Percentiles rank a stretch among this genome's conserved stretches.
These are phyloP conservation scores for Prunus fruticosa DNA, from an alignment of 306 rosid genomes.

Conservation along the genomic window DNA sequence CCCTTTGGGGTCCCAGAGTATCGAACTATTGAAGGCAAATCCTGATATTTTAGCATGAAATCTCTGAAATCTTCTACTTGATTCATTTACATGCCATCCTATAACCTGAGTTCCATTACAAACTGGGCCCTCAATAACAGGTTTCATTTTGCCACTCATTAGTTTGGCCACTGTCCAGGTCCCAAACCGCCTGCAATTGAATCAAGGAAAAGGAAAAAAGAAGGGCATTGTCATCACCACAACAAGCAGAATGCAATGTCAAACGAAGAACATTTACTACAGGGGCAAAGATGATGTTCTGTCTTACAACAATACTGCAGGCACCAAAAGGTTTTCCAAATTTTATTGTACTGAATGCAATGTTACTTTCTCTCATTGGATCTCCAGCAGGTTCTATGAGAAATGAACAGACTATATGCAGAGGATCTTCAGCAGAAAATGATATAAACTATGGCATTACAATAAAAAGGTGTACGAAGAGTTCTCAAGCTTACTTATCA, in stretches of 20 bases:
- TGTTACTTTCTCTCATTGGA: not conserved
- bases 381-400: not conserved
- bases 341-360: not conserved
- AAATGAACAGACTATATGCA: not conserved
- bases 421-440: slow-evolving; percentile 7
- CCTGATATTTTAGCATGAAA: slow-evolving; percentile 78
- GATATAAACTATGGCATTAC: not conserved
- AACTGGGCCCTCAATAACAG: slow-evolving; percentile 64
- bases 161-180: slow-evolving; percentile 74
- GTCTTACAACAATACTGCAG: not conserved
- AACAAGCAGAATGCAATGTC: slow-evolving; percentile 13
- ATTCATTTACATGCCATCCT: slow-evolving; percentile 75
- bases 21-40: slow-evolving; percentile 89
- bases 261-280: not conserved
- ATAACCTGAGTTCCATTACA: slow-evolving; percentile 78
- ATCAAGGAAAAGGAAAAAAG: slow-evolving; percentile 9
- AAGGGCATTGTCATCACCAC: slow-evolving; percentile 17
- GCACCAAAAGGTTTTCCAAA: not conserved
- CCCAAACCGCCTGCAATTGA: slow-evolving; percentile 73
- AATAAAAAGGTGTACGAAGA: not conserved
- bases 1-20: slow-evolving; percentile 81
- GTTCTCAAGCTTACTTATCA: not conserved
- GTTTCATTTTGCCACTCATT: slow-evolving; percentile 29
- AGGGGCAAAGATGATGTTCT: not conserved
- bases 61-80: slow-evolving; percentile 42